phyloP scores from a whole-genome alignment of 345 rosid genomes.

The Citrus hindsii region DNA sequence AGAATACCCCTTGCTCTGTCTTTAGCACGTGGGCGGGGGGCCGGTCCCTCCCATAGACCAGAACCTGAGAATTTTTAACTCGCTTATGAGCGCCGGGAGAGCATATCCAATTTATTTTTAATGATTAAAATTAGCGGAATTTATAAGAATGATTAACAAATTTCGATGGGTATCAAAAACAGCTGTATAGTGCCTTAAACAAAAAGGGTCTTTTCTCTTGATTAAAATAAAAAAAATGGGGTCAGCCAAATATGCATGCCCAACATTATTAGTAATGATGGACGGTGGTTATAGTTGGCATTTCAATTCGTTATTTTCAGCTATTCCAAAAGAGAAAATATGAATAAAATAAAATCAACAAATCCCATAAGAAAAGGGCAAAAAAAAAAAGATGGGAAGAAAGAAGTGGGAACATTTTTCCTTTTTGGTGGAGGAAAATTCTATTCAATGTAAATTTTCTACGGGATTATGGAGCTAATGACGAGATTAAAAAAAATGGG shows the following conservation, averaged over 20 bases:
- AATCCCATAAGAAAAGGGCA: background rate
- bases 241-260: background rate
- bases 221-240: constrained; percentile 2
- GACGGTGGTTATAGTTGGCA: constrained; percentile 16
- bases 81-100: no score
- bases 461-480: background rate
- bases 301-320: background rate
- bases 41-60: no score
- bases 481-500: background rate
- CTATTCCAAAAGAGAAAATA: background rate
- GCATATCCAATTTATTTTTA: background rate
- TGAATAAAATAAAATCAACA: background rate
- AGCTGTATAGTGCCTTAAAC: constrained; percentile 6
- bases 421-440: background rate
- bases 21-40: no score
- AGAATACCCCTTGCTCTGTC: no score
- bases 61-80: no score
- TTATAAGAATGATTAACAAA: background rate
- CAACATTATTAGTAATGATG: constrained; percentile 22
- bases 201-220: background rate
- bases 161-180: background rate
- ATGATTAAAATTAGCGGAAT: background rate
- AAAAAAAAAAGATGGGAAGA: background rate
- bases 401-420: background rate
- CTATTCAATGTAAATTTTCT: background rate